Conservation (phyloP, 257 asterid genomes). For the Nicotiana paniculata region DNA sequence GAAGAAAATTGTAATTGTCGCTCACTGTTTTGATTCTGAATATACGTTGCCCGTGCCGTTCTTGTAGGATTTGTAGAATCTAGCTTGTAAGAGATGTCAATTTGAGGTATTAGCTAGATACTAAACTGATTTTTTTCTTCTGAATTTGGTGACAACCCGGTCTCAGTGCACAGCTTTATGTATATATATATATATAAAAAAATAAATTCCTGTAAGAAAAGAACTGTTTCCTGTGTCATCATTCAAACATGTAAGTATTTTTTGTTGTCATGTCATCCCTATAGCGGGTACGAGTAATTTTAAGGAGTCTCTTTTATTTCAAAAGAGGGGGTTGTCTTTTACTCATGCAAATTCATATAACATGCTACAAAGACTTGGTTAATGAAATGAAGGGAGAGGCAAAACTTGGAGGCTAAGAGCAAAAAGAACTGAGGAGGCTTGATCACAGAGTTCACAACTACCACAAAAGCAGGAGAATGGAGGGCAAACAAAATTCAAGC, state of each 20-base stretch:
- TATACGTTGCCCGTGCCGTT: background rate
- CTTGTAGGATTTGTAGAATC: background rate
- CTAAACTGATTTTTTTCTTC: background rate
- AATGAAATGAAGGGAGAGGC: background rate
- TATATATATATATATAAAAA: background rate
- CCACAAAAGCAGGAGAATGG: slow-evolving; percentile 2
- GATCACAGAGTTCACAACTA: background rate
- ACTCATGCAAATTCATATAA: background rate
- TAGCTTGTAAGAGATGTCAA: background rate
- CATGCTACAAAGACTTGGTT: background rate
- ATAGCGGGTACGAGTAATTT: background rate
- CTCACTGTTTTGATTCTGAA: background rate
- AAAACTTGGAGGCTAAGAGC: background rate
- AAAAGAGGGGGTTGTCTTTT: background rate
- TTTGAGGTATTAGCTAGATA: background rate
- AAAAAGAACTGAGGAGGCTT: background rate
- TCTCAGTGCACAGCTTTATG: background rate
- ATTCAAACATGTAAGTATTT: background rate
- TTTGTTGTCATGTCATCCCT: background rate
- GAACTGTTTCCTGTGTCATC: background rate
- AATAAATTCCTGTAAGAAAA: background rate
- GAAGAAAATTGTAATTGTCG: background rate
- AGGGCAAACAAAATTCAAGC: background rate
- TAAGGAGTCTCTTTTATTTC: background rate
- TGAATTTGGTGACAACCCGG: background rate